phyloP scores from a whole-genome alignment of 1,139 yeast genomes.

The Scheffersomyces cryptocercus region DNA sequence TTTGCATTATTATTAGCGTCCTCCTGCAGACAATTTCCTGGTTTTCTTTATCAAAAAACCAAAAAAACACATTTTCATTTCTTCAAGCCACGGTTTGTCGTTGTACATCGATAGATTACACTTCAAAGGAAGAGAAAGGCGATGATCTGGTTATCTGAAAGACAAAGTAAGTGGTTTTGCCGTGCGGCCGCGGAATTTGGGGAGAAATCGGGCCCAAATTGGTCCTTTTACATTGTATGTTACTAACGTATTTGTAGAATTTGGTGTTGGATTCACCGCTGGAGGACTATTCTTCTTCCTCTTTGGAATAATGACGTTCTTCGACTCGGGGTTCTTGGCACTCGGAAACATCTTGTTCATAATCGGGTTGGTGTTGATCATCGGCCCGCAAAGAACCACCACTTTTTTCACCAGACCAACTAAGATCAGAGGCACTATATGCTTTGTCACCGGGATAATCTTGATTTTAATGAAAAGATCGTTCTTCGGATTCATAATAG shows the following conservation, averaged over 20 bases:
- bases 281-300: constrained; percentile 79
- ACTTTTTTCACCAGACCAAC: constrained; percentile 85
- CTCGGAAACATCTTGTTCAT: constrained; percentile 84
- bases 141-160: constrained; percentile 78
- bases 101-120: too few relatives aligned
- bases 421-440: constrained; percentile 82
- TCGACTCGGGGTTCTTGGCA: constrained; percentile 87
- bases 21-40: too few relatives aligned
- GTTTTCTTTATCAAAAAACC: background rate
- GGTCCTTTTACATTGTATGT: constrained; percentile 1
- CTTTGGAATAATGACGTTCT: constrained; percentile 81
- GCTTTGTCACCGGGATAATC: constrained; percentile 72
- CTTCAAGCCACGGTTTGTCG: too few relatives aligned
- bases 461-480: constrained; percentile 77
- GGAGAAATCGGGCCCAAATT: background rate
- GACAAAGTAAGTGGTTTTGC: constrained; percentile 60
- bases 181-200: too few relatives aligned
- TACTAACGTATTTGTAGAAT: constrained; percentile 51
- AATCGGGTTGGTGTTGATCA: constrained; percentile 78
- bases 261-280: constrained; percentile 93
- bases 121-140: too few relatives aligned
- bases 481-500: constrained; percentile 81
- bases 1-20: too few relatives aligned
- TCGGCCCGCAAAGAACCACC: constrained; percentile 84
- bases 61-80: background rate